Base-by-base conservation (phyloP, 345 rosid species). In the Corchorus olitorius region DNA sequence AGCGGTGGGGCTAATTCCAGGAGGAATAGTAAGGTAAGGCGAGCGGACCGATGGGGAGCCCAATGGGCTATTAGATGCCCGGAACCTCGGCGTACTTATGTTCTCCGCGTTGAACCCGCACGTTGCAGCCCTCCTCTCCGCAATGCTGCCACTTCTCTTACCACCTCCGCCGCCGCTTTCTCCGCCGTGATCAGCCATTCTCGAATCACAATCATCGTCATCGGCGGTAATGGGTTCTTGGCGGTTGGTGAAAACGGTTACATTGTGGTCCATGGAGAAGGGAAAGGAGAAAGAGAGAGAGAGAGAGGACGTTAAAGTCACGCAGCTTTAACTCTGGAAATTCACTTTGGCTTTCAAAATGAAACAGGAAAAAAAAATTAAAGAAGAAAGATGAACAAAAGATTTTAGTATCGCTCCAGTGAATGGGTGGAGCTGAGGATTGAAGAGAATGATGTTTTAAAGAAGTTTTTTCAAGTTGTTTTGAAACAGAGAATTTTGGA, bases 1-100 rank as follows among this genome's bases (percentile, higher is more conserved):
- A 1, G 87, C 91, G 6, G 89, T 76, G 78, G 92, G 94, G 84
- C 92, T 88, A 69, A 90, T 84, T 8, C 91, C 92, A 0, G 90
- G 78, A 1, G 94, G 87, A 19, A 90, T 88, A 39, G 86, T 88
- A 17, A 88, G 76, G 65, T 81, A 84, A 17, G 88, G 85, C 4
- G 86, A 75, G 4, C 73, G 71, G 0, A 37, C 72, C 50, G 75
- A 63, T 2, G 84, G 81, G 1, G 84, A 77, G 45, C 50, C 41
- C 34, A 77, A n/a, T 0, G 82, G 85, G 43, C 68, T 69, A 37
- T 77, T 39, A 52, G 75, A 72, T 8, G 83, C 75, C 75, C 88
- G 81, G 56, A 85, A 81, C 14, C 81, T 81, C 11, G 88, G 72
- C 12, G 82, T 75, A 20, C 65, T 84, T 81, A 88, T 85, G 70